Conservation (phyloP, 305 asterid genomes). For the Striga hermonthica region DNA sequence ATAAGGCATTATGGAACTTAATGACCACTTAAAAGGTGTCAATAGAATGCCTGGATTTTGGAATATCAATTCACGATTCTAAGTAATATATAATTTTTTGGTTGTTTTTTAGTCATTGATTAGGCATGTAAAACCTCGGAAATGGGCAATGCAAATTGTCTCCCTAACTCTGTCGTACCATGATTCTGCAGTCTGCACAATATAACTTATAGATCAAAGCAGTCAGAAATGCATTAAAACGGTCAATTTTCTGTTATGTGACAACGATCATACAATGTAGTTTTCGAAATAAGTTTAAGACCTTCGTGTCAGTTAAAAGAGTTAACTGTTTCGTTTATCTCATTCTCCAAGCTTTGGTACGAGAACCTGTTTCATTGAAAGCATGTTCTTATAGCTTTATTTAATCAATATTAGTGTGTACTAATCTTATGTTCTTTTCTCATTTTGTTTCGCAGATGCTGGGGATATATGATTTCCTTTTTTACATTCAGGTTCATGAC, state of each 20-base stretch:
- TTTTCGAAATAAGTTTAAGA: background rate
- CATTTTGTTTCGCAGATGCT: constrained; percentile 17
- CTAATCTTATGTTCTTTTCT: background rate
- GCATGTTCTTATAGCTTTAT: background rate
- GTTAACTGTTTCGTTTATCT: background rate
- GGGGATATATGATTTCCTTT: constrained; percentile 17
- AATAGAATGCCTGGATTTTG: background rate
- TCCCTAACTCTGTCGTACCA: background rate
- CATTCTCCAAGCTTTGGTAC: background rate
- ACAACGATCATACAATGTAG: background rate
- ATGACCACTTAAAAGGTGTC: background rate
- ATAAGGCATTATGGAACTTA: background rate
- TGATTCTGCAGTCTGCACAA: constrained; percentile 1
- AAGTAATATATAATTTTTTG: background rate
- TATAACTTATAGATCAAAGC: background rate
- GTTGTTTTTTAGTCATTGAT: background rate
- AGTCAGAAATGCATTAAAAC: background rate
- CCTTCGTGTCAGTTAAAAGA: background rate
- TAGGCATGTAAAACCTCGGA: background rate
- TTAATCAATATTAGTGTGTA: background rate
- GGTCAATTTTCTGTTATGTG: constrained; percentile 12
- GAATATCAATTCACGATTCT: background rate
- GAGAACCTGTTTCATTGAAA: constrained; percentile 1
- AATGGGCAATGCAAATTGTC: background rate
- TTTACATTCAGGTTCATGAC: background rate